Evolutionary conservation across 192 early-diverging fungal species (phyloP).

Genomic region (Podila minutissima): DNA sequence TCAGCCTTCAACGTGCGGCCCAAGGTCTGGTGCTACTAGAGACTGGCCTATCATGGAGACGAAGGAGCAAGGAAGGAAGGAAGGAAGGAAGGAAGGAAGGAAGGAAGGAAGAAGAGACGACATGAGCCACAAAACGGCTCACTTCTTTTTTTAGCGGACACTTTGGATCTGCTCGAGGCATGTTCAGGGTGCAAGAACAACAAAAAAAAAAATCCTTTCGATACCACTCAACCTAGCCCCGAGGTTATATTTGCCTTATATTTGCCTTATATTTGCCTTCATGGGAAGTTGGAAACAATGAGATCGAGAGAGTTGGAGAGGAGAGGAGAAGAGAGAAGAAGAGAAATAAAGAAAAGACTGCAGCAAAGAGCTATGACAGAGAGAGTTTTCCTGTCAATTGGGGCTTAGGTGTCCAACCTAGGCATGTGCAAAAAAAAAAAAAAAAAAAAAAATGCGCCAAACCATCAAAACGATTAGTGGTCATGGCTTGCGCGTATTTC

Average conservation of each 20-base stretch:
- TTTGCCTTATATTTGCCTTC: too few relatives aligned
- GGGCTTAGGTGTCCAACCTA: too few relatives aligned
- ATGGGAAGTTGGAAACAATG: neutral
- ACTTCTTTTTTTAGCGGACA: neutral
- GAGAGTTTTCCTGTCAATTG: too few relatives aligned
- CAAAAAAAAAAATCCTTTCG: too few relatives aligned
- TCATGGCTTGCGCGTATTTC: too few relatives aligned
- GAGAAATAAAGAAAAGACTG: neutral
- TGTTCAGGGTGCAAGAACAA: neutral
- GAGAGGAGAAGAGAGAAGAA: neutral
- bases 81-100: neutral
- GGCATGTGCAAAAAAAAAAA: too few relatives aligned
- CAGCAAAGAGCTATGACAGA: too few relatives aligned
- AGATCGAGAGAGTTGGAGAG: neutral
- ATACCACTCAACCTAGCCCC: too few relatives aligned
- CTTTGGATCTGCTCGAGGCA: neutral
- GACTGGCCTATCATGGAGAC: neutral
- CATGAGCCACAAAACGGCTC: too few relatives aligned
- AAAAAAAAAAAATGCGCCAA: neutral
- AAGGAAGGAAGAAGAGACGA: neutral
- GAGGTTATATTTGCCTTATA: too few relatives aligned
- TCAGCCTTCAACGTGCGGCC: slow-evolving; percentile 30
- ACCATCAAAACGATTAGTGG: too few relatives aligned
- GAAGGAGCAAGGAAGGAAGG: neutral
- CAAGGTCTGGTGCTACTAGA: slow-evolving; percentile 47